A percentile compares a stretch with the other conserved stretches of the same genome.
Evolutionary conservation across 2,329 filamentous ascomycete species (phyloP).

Genomic region (Aspergillus felis): DNA sequence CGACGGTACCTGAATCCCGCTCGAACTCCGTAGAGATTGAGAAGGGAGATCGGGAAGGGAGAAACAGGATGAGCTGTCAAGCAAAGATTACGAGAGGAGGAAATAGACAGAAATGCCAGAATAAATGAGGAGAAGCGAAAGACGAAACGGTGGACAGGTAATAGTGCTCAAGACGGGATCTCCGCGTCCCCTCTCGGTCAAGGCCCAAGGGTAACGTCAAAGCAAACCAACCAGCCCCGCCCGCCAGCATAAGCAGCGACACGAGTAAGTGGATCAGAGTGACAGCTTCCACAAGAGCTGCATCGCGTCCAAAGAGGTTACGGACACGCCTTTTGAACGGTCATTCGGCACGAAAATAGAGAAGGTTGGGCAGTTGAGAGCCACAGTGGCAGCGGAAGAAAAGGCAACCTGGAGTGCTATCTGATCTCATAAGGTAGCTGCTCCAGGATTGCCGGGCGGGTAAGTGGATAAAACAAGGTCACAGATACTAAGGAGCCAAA

Average conservation of each 20-base stretch:
- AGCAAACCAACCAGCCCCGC: slow-evolving; percentile 15
- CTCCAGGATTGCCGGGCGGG: no score
- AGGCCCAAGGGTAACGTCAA: slow-evolving; percentile 8
- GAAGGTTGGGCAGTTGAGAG: not conserved
- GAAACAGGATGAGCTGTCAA: not conserved
- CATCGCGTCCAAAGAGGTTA: slow-evolving; percentile 5
- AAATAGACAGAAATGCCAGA: not conserved
- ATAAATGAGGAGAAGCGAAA: not conserved
- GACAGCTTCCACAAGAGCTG: slow-evolving; percentile 16
- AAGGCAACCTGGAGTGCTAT: not conserved
- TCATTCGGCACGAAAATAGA: not conserved
- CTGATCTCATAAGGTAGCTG: not conserved
- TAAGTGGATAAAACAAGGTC: not conserved
- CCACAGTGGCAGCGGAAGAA: not conserved
- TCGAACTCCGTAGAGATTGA: not conserved
- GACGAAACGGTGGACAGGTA: slow-evolving; percentile 4
- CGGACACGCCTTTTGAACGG: not conserved
- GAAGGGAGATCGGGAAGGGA: not conserved
- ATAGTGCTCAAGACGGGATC: not conserved
- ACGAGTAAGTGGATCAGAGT: slow-evolving; percentile 15
- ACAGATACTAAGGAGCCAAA: not conserved
- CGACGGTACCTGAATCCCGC: slow-evolving; percentile 9
- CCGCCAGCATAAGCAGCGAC: slow-evolving; percentile 11
- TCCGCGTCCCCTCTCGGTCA: slow-evolving; percentile 7
- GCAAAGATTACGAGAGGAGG: not conserved